A percentile compares a stretch with the other conserved stretches of the same genome.
Evolutionary conservation across 2,329 filamentous ascomycete genomes (phyloP).

Genomic region (Talaromyces sp.): DNA sequence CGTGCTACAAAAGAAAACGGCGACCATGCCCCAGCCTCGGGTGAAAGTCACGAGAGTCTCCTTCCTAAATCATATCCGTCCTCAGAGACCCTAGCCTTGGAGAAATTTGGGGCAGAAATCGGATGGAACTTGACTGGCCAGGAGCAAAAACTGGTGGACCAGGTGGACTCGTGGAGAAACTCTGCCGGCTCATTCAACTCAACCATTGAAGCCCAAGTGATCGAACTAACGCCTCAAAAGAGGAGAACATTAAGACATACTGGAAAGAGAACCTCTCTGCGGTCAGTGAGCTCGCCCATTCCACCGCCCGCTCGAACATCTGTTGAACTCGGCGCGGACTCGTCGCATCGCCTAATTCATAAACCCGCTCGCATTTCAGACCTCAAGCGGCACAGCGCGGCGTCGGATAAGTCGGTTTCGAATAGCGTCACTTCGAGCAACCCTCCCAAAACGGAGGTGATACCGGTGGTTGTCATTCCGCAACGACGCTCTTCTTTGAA

Average conservation of each 20-base stretch:
- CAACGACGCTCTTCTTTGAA: slow-evolving; percentile 43
- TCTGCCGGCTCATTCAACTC: slow-evolving; percentile 51
- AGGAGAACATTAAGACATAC: slow-evolving; percentile 49
- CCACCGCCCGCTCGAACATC: slow-evolving; percentile 44
- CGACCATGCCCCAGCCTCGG: neutral
- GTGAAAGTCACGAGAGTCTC: neutral
- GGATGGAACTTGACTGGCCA: slow-evolving; percentile 29
- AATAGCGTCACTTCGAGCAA: slow-evolving; percentile 24
- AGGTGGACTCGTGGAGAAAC: slow-evolving; percentile 35
- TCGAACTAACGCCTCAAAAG: slow-evolving; percentile 45
- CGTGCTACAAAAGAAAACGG: neutral
- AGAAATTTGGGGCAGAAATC: neutral
- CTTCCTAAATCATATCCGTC: neutral
- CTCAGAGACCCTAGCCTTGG: neutral
- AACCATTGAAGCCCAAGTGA: slow-evolving; percentile 53
- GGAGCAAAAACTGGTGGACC: slow-evolving; percentile 21
- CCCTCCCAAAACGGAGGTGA: slow-evolving; percentile 34
- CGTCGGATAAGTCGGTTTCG: slow-evolving; percentile 34
- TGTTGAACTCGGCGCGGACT: slow-evolving; percentile 34
- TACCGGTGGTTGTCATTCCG: slow-evolving; percentile 46
- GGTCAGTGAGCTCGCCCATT: slow-evolving; percentile 43
- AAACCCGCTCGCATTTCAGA: slow-evolving; percentile 49
- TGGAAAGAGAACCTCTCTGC: slow-evolving; percentile 50
- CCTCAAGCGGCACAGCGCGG: slow-evolving; percentile 39
- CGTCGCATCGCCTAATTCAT: slow-evolving; percentile 47